Evolutionary conservation across 2,329 filamentous ascomycete genomes (phyloP).

Genomic region (Ceratocystiopsis brevicomis): DNA sequence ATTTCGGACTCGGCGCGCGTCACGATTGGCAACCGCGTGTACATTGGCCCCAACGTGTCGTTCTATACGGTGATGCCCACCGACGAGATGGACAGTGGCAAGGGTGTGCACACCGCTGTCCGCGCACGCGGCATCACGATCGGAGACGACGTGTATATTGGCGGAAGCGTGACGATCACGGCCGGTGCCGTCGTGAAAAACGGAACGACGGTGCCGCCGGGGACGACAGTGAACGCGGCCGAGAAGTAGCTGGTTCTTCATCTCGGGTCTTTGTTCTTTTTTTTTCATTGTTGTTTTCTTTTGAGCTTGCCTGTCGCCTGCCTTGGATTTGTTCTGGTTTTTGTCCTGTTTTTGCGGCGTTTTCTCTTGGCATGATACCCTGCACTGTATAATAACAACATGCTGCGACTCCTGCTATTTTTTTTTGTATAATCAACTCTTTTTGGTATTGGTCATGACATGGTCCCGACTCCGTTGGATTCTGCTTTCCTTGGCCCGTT

Average conservation of each 20-base stretch:
- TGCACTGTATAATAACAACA: conserved; percentile 2
- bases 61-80: conserved; percentile 61
- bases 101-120: conserved; percentile 55
- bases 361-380: conserved; percentile 12
- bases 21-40: conserved; percentile 57
- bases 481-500: too few relatives aligned
- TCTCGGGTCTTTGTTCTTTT: conserved; percentile 1
- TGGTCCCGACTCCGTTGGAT: too few relatives aligned
- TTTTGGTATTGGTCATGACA: too few relatives aligned
- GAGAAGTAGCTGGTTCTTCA: not conserved
- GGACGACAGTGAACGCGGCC: too few relatives aligned
- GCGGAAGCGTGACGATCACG: conserved; percentile 57
- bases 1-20: conserved; percentile 77
- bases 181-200: conserved; percentile 65
- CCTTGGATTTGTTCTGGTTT: conserved; percentile 3
- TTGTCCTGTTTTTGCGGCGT: not conserved
- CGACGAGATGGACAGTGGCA: conserved; percentile 52
- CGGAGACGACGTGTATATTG: conserved; percentile 72
- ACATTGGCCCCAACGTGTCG: conserved; percentile 69
- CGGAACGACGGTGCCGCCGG: conserved; percentile 42
- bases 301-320: not conserved
- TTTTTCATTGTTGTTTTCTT: not conserved
- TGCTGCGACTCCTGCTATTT: conserved; percentile 3
- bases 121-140: conserved; percentile 56
- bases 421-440: too few relatives aligned